Evolutionary conservation across 2,329 filamentous ascomycete genomes (phyloP).

Genomic region (Chaetothyriales sp.): DNA sequence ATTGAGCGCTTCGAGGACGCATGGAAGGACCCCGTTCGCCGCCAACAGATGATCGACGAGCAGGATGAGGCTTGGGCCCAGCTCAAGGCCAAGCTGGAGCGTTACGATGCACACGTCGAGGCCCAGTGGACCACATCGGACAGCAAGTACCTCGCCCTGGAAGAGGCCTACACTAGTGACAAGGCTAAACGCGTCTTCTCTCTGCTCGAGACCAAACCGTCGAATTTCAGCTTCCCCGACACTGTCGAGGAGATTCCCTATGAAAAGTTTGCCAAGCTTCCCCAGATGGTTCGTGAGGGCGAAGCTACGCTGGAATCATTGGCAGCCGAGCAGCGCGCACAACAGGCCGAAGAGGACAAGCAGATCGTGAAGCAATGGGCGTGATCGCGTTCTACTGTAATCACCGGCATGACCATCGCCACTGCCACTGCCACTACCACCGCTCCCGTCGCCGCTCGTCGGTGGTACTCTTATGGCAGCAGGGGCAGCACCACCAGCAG

Average conservation of each 20-base stretch:
- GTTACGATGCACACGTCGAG: slow-evolving; percentile 17
- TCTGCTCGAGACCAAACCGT: not conserved
- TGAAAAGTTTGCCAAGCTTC: not conserved
- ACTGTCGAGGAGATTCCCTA: not conserved
- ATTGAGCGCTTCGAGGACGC: slow-evolving; percentile 24
- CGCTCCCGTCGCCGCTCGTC: too few species aligned
- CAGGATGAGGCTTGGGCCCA: slow-evolving; percentile 22
- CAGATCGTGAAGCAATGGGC: not conserved
- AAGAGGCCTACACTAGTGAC: not conserved
- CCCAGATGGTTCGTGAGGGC: not conserved
- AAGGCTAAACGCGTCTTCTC: not conserved
- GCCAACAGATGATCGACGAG: slow-evolving; percentile 25
- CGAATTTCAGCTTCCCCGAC: not conserved
- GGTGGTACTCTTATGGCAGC: too few species aligned
- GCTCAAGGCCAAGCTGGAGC: slow-evolving; percentile 15
- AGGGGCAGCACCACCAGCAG: too few species aligned
- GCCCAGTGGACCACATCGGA: slow-evolving; percentile 6
- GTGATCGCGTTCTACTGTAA: not conserved
- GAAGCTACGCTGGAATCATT: not conserved
- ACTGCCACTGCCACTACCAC: too few species aligned
- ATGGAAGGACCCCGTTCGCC: slow-evolving; percentile 30
- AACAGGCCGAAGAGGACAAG: not conserved
- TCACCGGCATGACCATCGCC: too few species aligned
- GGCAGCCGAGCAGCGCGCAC: not conserved
- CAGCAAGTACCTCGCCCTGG: not conserved